Evolutionary conservation across 331 rosid species (phyloP).

Genomic region (Rhamnella rubrinervis): DNA sequence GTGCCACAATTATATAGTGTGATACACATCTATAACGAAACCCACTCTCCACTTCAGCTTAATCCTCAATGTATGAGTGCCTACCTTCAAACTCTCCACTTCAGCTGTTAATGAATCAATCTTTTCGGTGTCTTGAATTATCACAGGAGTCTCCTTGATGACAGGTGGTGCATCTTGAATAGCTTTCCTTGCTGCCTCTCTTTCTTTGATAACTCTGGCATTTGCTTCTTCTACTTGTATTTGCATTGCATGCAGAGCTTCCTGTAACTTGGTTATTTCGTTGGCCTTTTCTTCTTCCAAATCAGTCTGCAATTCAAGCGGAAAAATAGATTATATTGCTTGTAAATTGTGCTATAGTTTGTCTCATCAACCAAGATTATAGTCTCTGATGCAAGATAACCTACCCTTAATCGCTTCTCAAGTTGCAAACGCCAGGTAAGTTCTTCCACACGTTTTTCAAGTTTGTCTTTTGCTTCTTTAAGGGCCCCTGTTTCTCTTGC

Average conservation of each 20-base stretch:
- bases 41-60: not conserved
- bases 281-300: conserved; percentile 95
- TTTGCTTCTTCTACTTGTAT: conserved; percentile 89
- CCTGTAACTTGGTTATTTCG: conserved; percentile 74
- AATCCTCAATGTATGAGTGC: conserved; percentile 19
- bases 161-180: conserved; percentile 98
- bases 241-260: conserved; percentile 78
- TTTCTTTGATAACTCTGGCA: conserved; percentile 74
- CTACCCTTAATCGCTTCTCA: conserved; percentile 95
- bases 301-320: conserved; percentile 65
- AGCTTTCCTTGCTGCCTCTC: conserved; percentile 81
- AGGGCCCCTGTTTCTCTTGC: conserved; percentile 99
- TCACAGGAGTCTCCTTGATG: conserved; percentile 93
- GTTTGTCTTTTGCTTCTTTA: conserved; percentile 96
- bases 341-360: conserved; percentile 7
- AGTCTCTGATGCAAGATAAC: conserved; percentile 16
- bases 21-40: not conserved
- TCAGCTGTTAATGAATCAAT: conserved; percentile 73
- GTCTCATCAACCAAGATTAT: conserved; percentile 17
- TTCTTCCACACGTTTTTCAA: conserved; percentile 99
- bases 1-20: not conserved
- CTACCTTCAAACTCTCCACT: conserved; percentile 84
- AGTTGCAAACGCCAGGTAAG: conserved; percentile 99
- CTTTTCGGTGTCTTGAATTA: conserved; percentile 87
- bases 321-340: conserved; percentile 20